phyloP scores from a whole-genome alignment of 495 filamentous ascomycete species.

The Podospora comata region DNA sequence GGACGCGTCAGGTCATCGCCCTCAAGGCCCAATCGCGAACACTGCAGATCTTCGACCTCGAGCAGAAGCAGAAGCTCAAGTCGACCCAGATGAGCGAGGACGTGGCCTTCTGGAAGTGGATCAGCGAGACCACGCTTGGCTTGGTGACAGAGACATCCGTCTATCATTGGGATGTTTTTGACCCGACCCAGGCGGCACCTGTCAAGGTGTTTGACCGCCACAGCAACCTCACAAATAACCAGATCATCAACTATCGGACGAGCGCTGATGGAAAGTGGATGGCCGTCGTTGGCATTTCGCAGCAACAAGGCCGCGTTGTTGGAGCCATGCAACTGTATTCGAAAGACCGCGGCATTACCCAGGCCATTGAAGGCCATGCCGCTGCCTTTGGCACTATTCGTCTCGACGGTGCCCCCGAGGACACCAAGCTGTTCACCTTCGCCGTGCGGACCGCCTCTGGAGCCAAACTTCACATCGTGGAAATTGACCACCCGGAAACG shows the following conservation, averaged over 20 bases:
- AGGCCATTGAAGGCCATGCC: conserved; percentile 96
- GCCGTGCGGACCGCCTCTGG: conserved; percentile 82
- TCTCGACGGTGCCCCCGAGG: conserved; percentile 80
- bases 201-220: conserved; percentile 92
- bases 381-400: conserved; percentile 89
- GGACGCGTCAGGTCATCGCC: conserved; percentile 90
- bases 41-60: conserved; percentile 95
- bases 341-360: conserved; percentile 90
- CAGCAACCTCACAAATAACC: conserved; percentile 77
- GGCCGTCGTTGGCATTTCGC: conserved; percentile 93
- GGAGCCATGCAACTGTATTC: conserved; percentile 97
- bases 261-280: conserved; percentile 97
- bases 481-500: conserved; percentile 86
- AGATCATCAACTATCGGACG: conserved; percentile 99
- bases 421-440: conserved; percentile 96
- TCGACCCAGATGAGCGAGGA: conserved; percentile 94
- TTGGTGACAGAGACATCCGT: conserved; percentile 85
- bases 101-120: conserved; percentile 99
- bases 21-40: conserved; percentile 88
- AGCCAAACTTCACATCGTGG: conserved; percentile 96
- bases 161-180: conserved; percentile 97
- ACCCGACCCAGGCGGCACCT: conserved; percentile 69
- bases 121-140: conserved; percentile 80
- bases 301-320: conserved; percentile 86
- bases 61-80: conserved; percentile 87